These are phyloP conservation scores for Pleurotus ostreatus DNA, from an alignment of 768 basidiomycete species.

Conservation along the genomic window DNA sequence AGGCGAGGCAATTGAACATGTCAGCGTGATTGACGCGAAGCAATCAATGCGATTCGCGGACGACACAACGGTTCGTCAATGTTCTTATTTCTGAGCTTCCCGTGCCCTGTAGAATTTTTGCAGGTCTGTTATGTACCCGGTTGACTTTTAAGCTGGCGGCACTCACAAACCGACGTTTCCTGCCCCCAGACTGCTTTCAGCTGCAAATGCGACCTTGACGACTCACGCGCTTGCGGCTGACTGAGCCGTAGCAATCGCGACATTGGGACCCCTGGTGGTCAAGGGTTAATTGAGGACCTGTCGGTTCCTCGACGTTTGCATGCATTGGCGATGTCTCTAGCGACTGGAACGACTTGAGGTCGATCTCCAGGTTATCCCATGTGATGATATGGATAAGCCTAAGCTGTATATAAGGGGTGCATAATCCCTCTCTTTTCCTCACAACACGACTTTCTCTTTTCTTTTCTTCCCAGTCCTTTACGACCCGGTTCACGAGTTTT, in stretches of 20 bases:
- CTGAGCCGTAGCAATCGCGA: background rate
- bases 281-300: background rate
- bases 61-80: too few species aligned
- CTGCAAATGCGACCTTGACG: background rate
- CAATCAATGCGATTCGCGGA: too few species aligned
- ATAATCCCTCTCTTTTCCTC: background rate
- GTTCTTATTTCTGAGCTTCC: too few species aligned
- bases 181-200: background rate
- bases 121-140: background rate
- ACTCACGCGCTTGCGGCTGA: background rate
- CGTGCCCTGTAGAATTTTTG: too few species aligned
- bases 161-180: background rate
- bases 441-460: background rate
- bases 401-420: background rate
- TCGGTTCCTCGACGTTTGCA: too few species aligned
- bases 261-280: slow-evolving; percentile 3
- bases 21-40: too few species aligned
- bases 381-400: background rate
- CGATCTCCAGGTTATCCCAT: too few species aligned
- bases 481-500: slow-evolving; percentile 6
- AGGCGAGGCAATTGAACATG: too few species aligned
- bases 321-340: background rate
- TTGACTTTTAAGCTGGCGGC: background rate
- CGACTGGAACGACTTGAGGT: background rate
- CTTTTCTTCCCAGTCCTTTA: slow-evolving; percentile 7